Percentiles rank a stretch among this genome's conserved stretches.
Evolutionary conservation across 75 land plant genomes (phyloP).

Genomic region (Picea sitchensis): DNA sequence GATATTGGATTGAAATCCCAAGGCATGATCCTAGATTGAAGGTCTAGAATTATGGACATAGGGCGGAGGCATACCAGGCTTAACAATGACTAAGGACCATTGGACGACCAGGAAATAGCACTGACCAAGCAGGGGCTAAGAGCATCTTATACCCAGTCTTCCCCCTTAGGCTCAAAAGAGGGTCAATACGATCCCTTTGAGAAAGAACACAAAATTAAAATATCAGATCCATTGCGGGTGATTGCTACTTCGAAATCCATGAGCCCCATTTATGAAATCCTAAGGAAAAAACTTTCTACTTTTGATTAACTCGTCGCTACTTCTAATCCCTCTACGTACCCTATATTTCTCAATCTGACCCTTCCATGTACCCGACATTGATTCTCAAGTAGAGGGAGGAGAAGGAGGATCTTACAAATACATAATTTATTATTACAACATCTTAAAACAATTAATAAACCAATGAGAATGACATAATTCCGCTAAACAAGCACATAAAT

Average conservation of each 20-base stretch:
- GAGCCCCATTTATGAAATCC: neutral
- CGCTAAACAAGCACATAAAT: no score
- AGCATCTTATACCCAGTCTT: conserved; percentile 8
- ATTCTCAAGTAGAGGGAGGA: no score
- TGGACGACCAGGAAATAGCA: conserved; percentile 10
- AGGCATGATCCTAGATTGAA: neutral
- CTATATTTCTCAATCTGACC: neutral
- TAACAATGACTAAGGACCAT: conserved; percentile 7
- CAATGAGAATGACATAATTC: no score
- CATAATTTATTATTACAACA: no score
- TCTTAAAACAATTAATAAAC: no score
- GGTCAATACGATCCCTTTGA: neutral
- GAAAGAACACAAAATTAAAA: neutral
- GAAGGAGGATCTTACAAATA: no score
- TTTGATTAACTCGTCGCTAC: conserved; percentile 7
- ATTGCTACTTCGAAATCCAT: neutral
- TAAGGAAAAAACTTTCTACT: neutral
- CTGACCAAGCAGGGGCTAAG: conserved; percentile 8
- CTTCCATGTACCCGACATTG: no score
- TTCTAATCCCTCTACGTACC: conserved; percentile 1
- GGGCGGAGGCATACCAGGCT: conserved; percentile 3
- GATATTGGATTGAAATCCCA: neutral
- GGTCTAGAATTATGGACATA: neutral
- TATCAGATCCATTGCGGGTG: conserved; percentile 1
- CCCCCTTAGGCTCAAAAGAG: neutral